Evolutionary conservation across 2,329 filamentous ascomycete species (phyloP).

Genomic region (Sarocladium oryzae): DNA sequence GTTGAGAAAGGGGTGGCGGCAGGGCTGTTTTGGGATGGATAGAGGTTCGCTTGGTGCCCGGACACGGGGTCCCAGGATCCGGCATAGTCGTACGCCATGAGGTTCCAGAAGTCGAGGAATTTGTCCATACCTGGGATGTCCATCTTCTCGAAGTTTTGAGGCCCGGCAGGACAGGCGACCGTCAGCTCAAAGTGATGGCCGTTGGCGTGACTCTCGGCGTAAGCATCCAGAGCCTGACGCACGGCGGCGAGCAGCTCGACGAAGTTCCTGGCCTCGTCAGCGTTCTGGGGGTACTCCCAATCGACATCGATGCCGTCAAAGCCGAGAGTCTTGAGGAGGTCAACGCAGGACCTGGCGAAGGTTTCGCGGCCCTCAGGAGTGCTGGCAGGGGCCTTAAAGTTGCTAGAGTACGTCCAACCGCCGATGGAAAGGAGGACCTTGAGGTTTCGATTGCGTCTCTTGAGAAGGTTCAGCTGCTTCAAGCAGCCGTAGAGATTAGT

Average conservation of each 20-base stretch:
- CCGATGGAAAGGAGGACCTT: conserved; percentile 84
- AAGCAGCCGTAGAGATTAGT: conserved; percentile 83
- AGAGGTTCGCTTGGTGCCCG: conserved; percentile 79
- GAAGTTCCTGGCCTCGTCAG: conserved; percentile 48
- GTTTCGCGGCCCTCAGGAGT: conserved; percentile 59
- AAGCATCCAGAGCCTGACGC: conserved; percentile 51
- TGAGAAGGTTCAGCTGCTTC: conserved; percentile 82
- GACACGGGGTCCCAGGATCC: conserved; percentile 70
- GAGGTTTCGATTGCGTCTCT: conserved; percentile 72
- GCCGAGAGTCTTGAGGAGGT: conserved; percentile 72
- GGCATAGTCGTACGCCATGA: conserved; percentile 86
- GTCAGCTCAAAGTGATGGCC: conserved; percentile 57
- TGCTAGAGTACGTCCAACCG: conserved; percentile 85
- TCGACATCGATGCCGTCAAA: conserved; percentile 67
- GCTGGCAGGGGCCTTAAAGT: conserved; percentile 71
- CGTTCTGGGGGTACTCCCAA: conserved; percentile 59
- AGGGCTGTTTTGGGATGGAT: conserved; percentile 49
- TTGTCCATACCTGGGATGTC: conserved; percentile 58
- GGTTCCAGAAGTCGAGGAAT: conserved; percentile 67
- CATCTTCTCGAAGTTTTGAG: conserved; percentile 56
- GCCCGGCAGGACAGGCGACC: conserved; percentile 57
- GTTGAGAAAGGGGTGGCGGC: conserved; percentile 73
- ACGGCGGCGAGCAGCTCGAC: conserved; percentile 53
- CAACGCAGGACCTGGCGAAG: conserved; percentile 70
- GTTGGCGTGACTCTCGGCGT: conserved; percentile 36